A percentile compares a stretch with the other conserved stretches of the same genome.
Conservation (phyloP, 2,329 filamentous ascomycete species). For the Thielaviopsis punctulata region DNA sequence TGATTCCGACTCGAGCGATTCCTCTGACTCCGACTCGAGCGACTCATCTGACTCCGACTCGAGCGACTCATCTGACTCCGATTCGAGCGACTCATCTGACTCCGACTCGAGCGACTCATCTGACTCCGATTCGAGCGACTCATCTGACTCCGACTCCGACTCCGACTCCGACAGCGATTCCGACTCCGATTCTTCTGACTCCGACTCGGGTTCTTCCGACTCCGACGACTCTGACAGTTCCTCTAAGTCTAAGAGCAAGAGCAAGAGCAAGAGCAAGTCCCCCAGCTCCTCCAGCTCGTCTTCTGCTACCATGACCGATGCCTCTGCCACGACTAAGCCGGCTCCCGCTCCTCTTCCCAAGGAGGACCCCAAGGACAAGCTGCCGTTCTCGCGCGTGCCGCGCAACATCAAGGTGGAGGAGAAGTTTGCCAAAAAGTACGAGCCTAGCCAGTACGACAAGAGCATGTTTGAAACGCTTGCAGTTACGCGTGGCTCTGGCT, state of each 20-base stretch:
- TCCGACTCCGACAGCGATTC: conserved; percentile 24
- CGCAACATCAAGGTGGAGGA: conserved; percentile 51
- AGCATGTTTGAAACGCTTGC: conserved; percentile 76
- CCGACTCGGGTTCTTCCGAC: conserved; percentile 21
- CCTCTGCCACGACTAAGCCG: conserved; percentile 32
- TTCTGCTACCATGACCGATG: conserved; percentile 34
- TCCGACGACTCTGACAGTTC: conserved; percentile 22
- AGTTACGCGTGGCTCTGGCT: conserved; percentile 85
- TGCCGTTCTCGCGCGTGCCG: conserved; percentile 63
- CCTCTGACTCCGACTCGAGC: conserved; percentile 14
- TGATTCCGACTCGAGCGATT: conserved; percentile 14
- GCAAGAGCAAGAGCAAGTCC: conserved; percentile 20
- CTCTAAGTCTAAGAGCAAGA: conserved; percentile 15
- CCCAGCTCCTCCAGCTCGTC: conserved; percentile 26
- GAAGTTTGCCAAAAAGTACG: conserved; percentile 63
- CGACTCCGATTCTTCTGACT: conserved; percentile 20
- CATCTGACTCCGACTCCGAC: conserved; percentile 17
- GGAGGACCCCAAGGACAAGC: conserved; percentile 37
- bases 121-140: conserved; percentile 12
- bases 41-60: conserved; percentile 14
- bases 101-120: conserved; percentile 11
- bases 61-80: conserved; percentile 11
- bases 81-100: conserved; percentile 12
- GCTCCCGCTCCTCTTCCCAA: conserved; percentile 34
- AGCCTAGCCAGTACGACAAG: conserved; percentile 74